Percentiles rank a stretch among this genome's conserved stretches.
Evolutionary conservation across 345 rosid species (phyloP).

Genomic region (Rhodomyrtus tomentosa): DNA sequence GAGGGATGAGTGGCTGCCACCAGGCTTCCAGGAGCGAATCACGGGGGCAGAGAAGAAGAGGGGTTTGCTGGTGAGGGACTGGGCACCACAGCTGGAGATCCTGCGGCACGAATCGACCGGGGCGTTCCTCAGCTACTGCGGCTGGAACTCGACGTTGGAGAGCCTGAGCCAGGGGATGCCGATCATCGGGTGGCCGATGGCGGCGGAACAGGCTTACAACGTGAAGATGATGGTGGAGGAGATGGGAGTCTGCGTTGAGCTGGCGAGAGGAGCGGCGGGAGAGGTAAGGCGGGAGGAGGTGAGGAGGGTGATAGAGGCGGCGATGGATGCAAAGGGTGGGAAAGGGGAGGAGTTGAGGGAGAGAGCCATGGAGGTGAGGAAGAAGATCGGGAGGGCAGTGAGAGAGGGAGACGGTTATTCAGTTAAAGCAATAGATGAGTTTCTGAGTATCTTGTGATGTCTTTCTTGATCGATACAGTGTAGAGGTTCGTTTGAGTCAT

Average conservation of each 20-base stretch:
- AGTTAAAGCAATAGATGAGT: neutral
- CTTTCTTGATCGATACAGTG: neutral
- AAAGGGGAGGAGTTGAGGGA: neutral
- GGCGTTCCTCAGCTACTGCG: slow-evolving; percentile 41
- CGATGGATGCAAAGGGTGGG: neutral
- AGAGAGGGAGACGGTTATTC: neutral
- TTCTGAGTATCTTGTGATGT: neutral
- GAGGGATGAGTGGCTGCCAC: slow-evolving; percentile 32
- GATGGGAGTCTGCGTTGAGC: slow-evolving; percentile 33
- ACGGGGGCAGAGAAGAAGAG: neutral
- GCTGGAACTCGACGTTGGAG: slow-evolving; percentile 49
- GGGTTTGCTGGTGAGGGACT: slow-evolving; percentile 29
- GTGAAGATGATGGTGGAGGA: slow-evolving; percentile 43
- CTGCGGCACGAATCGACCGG: slow-evolving; percentile 29
- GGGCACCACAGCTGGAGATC: slow-evolving; percentile 49
- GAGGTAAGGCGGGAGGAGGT: neutral
- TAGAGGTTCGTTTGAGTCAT: neutral
- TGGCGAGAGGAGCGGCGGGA: slow-evolving; percentile 17
- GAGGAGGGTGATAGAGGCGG: neutral
- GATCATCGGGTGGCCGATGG: slow-evolving; percentile 47
- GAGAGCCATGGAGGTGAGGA: neutral
- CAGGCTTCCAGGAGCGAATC: slow-evolving; percentile 26
- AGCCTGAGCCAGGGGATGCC: slow-evolving; percentile 47
- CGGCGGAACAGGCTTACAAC: slow-evolving; percentile 35
- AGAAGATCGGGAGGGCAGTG: neutral